Base-by-base conservation (phyloP, 495 filamentous ascomycete species). In the Xylaria castorea region DNA sequence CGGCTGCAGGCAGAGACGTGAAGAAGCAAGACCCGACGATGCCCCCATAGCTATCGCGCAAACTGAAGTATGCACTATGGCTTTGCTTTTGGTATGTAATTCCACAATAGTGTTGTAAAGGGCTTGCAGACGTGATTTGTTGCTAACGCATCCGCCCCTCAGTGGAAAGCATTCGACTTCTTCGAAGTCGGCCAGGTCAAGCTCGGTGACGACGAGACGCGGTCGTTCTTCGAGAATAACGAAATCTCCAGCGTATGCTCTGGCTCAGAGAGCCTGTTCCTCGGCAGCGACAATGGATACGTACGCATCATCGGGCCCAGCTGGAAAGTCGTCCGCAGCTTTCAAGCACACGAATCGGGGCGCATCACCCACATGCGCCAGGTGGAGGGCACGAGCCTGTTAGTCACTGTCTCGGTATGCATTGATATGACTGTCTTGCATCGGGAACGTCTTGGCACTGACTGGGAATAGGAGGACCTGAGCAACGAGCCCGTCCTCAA, bases 101-200 rank as follows among this genome's bases (percentile, higher is more conserved):
- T 5, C 27, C 44, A 14, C 12, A 7, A 20, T 3, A 2, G 11
- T 38, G 11, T 20, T n/a, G 6, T 1, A 25, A 62, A 30, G 5
- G 25, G 3, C 8, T 16, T 25, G 1, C 18, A 18, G 34, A 34
- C 36, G 14, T 68, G 40, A 30, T 8, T 30, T 57, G 51, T 38
- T 9, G 51, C 75, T 75, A 71, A 73, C 53, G 6, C 16, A 22
- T 61, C 38, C 5, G 22, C 51, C 9, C 30, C 22, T n/a, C 76
- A 99, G 95, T 98, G 97, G 96, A 97, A 97, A 93, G 90, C 93
- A 66, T 98, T 99, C 86, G 94, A 96, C 88, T 98, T 99, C 90
- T 97, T 99, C 87, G 94, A 97, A 81, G 93, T 97, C 80, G 89
- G 91, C 72, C 90, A 91, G 75, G 91, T 98, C 81, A 91, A 92